Conservation (phyloP, 805 yeast genomes). For the Starmerella etchellsii region DNA sequence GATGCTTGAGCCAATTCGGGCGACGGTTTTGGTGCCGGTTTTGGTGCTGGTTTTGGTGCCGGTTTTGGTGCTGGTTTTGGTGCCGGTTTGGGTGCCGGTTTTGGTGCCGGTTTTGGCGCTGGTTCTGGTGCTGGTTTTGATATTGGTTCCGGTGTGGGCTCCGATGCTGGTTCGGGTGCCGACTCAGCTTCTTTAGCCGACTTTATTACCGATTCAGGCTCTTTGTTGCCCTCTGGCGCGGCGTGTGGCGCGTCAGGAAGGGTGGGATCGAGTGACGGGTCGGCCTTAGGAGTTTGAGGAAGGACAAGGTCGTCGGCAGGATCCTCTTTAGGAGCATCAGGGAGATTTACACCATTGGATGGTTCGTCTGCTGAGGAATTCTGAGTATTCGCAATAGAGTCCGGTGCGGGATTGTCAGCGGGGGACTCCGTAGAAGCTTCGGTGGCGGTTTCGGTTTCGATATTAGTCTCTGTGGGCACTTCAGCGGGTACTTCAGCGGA, state of each 20-base stretch:
- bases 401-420: no score
- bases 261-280: neutral
- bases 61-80: slow-evolving; percentile 1
- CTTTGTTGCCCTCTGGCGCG: slow-evolving; percentile 13
- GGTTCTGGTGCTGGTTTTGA: slow-evolving; percentile 4
- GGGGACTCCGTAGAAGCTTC: no score
- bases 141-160: neutral
- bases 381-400: no score
- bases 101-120: slow-evolving; percentile 1
- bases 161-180: neutral
- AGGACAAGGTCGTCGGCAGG: slow-evolving; percentile 2
- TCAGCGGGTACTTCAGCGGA: no score
- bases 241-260: slow-evolving; percentile 12
- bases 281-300: slow-evolving; percentile 5
- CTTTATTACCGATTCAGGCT: neutral
- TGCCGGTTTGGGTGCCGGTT: neutral
- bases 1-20: neutral
- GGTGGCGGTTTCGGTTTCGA: no score
- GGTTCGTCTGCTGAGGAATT: neutral
- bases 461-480: no score
- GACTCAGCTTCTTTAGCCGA: neutral
- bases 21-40: neutral
- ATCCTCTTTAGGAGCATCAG: slow-evolving; percentile 3
- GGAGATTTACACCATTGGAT: neutral
- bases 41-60: slow-evolving; percentile 3